Percentiles rank a stretch among this genome's conserved stretches.
Conservation (phyloP, 2,329 filamentous ascomycete genomes). For the Talaromyces islandicus region DNA sequence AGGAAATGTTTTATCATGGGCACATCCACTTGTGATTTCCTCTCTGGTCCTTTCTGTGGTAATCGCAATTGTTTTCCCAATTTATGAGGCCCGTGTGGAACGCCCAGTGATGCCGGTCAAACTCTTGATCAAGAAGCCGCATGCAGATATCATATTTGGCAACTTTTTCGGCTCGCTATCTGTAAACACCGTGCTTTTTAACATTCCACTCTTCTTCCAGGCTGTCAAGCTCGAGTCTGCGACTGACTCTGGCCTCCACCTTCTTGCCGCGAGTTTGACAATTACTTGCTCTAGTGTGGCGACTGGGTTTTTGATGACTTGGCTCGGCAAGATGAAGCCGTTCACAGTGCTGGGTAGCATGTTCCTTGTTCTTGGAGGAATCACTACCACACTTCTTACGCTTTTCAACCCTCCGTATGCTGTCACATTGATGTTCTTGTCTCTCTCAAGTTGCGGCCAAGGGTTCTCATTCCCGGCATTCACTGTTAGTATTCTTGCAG, state of each 20-base stretch:
- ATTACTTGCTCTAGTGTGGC: conserved; percentile 50
- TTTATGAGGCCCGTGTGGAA: conserved; percentile 38
- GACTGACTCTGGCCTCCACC: conserved; percentile 65
- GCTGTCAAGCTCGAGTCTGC: conserved; percentile 65
- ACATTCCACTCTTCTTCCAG: conserved; percentile 70
- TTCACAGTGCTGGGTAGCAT: conserved; percentile 49
- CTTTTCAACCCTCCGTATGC: conserved; percentile 43
- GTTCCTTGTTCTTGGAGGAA: conserved; percentile 46
- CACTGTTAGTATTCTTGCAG: conserved; percentile 58
- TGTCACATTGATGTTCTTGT: conserved; percentile 52
- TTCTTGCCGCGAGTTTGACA: conserved; percentile 58
- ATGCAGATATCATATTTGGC: conserved; percentile 45
- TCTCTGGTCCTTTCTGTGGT: conserved; percentile 40
- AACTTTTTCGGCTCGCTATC: conserved; percentile 48
- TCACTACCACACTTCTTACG: conserved; percentile 45
- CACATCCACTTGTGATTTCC: conserved; percentile 44
- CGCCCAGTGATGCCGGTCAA: conserved; percentile 46
- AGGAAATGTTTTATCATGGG: conserved; percentile 48
- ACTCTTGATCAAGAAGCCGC: conserved; percentile 42
- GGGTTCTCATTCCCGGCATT: conserved; percentile 61
- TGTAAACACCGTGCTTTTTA: conserved; percentile 58
- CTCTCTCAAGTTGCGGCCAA: conserved; percentile 53
- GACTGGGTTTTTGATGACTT: conserved; percentile 59
- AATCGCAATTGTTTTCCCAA: conserved; percentile 33
- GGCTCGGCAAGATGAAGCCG: conserved; percentile 55